A percentile compares a stretch with the other conserved stretches of the same genome.
phyloP scores from a whole-genome alignment of 2,329 filamentous ascomycete species.

The Cladophialophora yegresii region DNA sequence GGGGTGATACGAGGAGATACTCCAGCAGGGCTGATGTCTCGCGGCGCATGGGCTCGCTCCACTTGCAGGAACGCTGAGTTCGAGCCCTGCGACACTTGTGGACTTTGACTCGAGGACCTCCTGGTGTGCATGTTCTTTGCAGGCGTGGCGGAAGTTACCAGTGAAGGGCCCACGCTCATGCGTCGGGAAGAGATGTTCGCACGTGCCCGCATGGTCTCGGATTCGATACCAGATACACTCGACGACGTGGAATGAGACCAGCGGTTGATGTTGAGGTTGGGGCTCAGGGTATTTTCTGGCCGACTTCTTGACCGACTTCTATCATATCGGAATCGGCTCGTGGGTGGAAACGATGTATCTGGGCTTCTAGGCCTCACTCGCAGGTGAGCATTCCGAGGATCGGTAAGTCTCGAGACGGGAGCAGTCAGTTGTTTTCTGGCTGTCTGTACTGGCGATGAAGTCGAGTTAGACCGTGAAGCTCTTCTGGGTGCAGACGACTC shows the following conservation, averaged over 20 bases:
- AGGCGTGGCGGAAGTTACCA: conserved; percentile 11
- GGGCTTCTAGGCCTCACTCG: conserved; percentile 35
- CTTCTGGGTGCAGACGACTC: conserved; percentile 22
- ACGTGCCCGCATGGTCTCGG: conserved; percentile 29
- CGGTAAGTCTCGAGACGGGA: conserved; percentile 40
- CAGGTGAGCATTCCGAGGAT: conserved; percentile 37
- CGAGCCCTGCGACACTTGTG: conserved; percentile 20
- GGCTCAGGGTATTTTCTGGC: conserved; percentile 24
- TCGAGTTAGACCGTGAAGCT: conserved; percentile 48
- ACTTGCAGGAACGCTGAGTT: conserved; percentile 19
- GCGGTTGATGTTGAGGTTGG: conserved; percentile 52
- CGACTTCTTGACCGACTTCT: conserved; percentile 29
- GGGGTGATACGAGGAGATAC: conserved; percentile 29
- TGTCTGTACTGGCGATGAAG: conserved; percentile 48
- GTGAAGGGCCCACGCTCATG: conserved; percentile 27
- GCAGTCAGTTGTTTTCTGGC: conserved; percentile 44
- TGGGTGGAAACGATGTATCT: conserved; percentile 22
- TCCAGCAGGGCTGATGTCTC: conserved; percentile 17
- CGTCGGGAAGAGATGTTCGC: conserved; percentile 31
- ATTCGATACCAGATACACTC: conserved; percentile 43
- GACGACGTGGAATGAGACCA: conserved; percentile 61
- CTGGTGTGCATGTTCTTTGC: conserved; percentile 17
- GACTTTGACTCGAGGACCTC: conserved; percentile 32
- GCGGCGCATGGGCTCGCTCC: conserved; percentile 11
- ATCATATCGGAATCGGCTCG: conserved; percentile 17